phyloP scores from a whole-genome alignment of 768 basidiomycete species.

The Boletus vinaceobasis region DNA sequence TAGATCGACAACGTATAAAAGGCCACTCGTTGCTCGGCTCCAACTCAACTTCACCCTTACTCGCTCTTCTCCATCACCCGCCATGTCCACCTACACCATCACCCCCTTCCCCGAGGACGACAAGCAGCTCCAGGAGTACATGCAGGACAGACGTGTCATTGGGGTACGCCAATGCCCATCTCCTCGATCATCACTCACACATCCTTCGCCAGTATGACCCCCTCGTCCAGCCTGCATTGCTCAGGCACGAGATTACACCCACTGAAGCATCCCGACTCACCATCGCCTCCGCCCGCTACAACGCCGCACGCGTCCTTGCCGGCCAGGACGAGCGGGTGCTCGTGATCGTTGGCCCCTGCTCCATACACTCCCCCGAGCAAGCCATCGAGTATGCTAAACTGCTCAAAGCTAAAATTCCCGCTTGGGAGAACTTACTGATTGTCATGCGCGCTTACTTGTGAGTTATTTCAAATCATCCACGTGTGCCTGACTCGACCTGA shows the following conservation, averaged over 20 bases:
- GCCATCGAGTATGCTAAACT: conserved; percentile 79
- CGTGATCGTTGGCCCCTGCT: conserved; percentile 94
- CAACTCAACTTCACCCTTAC: not conserved
- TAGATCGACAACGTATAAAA: conserved; percentile 21
- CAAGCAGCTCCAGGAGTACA: conserved; percentile 63
- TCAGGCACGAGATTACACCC: conserved; percentile 82
- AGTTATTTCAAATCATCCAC: conserved; percentile 33
- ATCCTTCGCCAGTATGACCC: conserved; percentile 73
- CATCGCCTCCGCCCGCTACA: conserved; percentile 76
- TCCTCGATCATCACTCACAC: conserved; percentile 11
- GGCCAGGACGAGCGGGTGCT: conserved; percentile 84
- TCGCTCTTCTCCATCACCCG: not conserved
- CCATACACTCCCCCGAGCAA: conserved; percentile 85
- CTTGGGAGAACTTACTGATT: conserved; percentile 77
- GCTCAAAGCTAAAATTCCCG: conserved; percentile 61
- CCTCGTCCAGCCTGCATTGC: conserved; percentile 88
- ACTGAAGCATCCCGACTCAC: conserved; percentile 63
- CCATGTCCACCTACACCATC: conserved; percentile 39
- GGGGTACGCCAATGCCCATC: conserved; percentile 47
- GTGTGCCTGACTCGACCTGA: conserved; percentile 34
- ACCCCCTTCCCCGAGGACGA: conserved; percentile 67
- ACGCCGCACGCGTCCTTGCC: conserved; percentile 73
- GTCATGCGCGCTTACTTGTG: conserved; percentile 98
- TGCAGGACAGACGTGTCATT: conserved; percentile 77
- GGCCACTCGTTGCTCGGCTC: not conserved